Evolutionary conservation across 306 rosid species (phyloP).

Genomic region (Luffa aegyptiaca): DNA sequence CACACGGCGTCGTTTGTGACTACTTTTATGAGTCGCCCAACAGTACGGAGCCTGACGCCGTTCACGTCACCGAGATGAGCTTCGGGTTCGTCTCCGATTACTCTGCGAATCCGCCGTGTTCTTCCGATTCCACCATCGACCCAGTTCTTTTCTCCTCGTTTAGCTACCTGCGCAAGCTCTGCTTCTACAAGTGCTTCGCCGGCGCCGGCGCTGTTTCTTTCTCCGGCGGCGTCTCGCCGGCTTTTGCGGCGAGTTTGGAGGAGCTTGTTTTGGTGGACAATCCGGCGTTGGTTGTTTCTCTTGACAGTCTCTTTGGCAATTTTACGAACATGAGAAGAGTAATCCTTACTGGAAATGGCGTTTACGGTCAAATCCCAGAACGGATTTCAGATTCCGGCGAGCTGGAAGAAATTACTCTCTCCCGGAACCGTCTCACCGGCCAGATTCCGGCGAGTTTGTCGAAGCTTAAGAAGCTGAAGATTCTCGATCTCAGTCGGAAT

Average conservation of each 20-base stretch:
- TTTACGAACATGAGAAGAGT: slow-evolving; percentile 38
- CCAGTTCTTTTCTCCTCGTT: slow-evolving; percentile 52
- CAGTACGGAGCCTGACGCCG: slow-evolving; percentile 8
- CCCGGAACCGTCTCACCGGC: slow-evolving; percentile 44
- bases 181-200: slow-evolving; percentile 76
- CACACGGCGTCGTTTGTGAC: slow-evolving; percentile 64
- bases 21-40: slow-evolving; percentile 11
- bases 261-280: slow-evolving; percentile 65
- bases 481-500: slow-evolving; percentile 61
- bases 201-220: slow-evolving; percentile 11
- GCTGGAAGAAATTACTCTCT: slow-evolving; percentile 60
- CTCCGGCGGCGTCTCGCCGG: slow-evolving; percentile 4
- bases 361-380: slow-evolving; percentile 33
- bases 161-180: slow-evolving; percentile 52
- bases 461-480: slow-evolving; percentile 24
- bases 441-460: slow-evolving; percentile 26
- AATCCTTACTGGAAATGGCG: slow-evolving; percentile 45
- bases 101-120: slow-evolving; percentile 63
- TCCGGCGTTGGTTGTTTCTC: slow-evolving; percentile 37
- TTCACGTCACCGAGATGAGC: slow-evolving; percentile 51
- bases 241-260: slow-evolving; percentile 26
- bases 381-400: slow-evolving; percentile 8
- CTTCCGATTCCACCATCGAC: slow-evolving; percentile 34
- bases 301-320: slow-evolving; percentile 26
- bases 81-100: slow-evolving; percentile 68